Conservation (phyloP, 129 eudicot genomes). For the Solidago caesia region DNA sequence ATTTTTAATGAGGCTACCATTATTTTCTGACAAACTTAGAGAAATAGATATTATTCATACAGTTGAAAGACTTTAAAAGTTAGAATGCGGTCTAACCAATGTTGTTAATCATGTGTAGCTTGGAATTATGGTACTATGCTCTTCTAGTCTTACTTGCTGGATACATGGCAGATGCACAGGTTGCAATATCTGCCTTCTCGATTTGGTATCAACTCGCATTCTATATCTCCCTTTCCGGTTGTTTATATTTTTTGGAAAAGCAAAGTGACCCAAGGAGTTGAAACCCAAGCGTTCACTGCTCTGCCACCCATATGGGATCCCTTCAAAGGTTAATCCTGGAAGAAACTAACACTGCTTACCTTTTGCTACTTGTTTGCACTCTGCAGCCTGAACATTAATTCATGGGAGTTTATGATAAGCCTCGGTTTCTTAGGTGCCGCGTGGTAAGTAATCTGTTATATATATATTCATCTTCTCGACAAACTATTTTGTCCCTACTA, state of each 20-base stretch:
- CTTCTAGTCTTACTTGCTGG: constrained; percentile 70
- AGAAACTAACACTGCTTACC: not conserved
- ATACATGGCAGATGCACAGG: constrained; percentile 65
- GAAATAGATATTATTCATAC: not conserved
- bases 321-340: too few species aligned
- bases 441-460: constrained; percentile 38
- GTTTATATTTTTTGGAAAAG: too few species aligned
- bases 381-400: constrained; percentile 59
- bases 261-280: too few species aligned
- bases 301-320: too few species aligned
- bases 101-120: constrained; percentile 35
- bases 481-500: not conserved
- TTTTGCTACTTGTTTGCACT: constrained; percentile 2
- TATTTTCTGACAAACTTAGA: not conserved
- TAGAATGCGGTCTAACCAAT: not conserved
- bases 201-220: constrained; percentile 46
- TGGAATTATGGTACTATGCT: constrained; percentile 79
- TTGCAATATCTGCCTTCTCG: constrained; percentile 73
- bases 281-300: too few species aligned
- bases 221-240: not conserved
- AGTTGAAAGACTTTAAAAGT: not conserved
- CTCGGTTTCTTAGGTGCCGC: constrained; percentile 81
- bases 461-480: not conserved
- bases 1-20: not conserved
- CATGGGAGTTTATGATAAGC: constrained; percentile 63